Evolutionary conservation across 305 asterid genomes (phyloP).

Genomic region (Solanum hybrid): DNA sequence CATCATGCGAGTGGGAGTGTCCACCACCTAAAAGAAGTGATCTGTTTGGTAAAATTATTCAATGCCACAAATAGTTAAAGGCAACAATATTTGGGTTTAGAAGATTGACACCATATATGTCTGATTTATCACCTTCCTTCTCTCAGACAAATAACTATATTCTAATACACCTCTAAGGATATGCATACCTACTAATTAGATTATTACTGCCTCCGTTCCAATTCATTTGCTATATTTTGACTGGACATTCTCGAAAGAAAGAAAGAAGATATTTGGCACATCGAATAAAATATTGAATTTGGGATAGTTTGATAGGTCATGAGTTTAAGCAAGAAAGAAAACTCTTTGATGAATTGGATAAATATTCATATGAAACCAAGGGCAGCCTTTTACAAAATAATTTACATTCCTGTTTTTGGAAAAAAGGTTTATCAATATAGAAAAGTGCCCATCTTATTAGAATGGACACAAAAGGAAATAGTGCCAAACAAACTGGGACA

Average conservation of each 20-base stretch:
- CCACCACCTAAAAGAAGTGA: conserved; percentile 54
- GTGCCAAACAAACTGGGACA: neutral
- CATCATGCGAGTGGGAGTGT: conserved; percentile 76
- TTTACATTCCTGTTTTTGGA: neutral
- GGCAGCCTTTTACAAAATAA: neutral
- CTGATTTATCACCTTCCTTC: neutral
- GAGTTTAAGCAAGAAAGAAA: neutral
- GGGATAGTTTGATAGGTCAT: neutral
- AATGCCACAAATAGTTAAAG: neutral
- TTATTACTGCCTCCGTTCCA: neutral
- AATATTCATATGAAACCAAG: neutral
- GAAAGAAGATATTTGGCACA: neutral
- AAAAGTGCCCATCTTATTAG: neutral
- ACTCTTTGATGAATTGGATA: neutral
- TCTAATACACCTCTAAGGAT: neutral
- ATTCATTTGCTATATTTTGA: neutral
- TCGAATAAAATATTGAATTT: neutral
- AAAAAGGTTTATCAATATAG: neutral
- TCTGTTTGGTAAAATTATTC: neutral
- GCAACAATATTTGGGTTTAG: neutral
- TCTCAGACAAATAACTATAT: neutral
- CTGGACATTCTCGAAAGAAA: neutral
- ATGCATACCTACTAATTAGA: neutral
- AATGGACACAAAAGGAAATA: neutral
- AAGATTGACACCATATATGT: neutral